Conservation (phyloP, 2,329 filamentous ascomycete species). For the Colletotrichum sp. region DNA sequence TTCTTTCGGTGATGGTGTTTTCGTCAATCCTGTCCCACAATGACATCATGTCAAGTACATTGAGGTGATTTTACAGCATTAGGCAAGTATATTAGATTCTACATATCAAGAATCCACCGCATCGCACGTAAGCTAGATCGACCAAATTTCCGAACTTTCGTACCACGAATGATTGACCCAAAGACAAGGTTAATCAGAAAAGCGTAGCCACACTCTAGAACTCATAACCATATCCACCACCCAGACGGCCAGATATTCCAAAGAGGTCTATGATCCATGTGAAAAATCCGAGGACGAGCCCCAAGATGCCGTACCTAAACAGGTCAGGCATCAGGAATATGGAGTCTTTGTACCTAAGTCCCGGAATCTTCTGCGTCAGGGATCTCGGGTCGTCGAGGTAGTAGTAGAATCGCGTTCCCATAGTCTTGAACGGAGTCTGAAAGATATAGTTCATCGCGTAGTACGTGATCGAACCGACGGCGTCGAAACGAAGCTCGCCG, state of each 20-base stretch:
- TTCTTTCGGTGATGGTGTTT: not conserved
- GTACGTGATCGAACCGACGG: not conserved
- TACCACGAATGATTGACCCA: not conserved
- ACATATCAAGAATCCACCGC: accelerated
- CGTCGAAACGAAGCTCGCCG: slow-evolving; percentile 13
- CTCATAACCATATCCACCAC: slow-evolving; percentile 1
- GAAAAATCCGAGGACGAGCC: not conserved
- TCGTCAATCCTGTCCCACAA: accelerated
- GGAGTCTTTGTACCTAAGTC: not conserved
- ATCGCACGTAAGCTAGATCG: not conserved
- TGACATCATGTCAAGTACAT: accelerated
- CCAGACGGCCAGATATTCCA: not conserved
- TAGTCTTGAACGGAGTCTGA: not conserved
- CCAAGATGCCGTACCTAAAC: not conserved
- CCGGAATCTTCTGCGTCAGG: not conserved
- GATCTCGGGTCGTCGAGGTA: not conserved
- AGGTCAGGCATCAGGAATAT: not conserved
- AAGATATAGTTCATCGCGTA: not conserved
- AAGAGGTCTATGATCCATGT: slow-evolving; percentile 1
- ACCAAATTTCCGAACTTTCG: not conserved
- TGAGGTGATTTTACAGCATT: not conserved
- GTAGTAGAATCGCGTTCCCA: slow-evolving; percentile 1
- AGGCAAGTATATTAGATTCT: not conserved
- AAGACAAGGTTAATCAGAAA: not conserved
- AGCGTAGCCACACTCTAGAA: not conserved